Percentiles rank a stretch among this genome's conserved stretches.
Conservation (phyloP, 2,329 filamentous ascomycete genomes). For the Fusarium lyarnte region DNA sequence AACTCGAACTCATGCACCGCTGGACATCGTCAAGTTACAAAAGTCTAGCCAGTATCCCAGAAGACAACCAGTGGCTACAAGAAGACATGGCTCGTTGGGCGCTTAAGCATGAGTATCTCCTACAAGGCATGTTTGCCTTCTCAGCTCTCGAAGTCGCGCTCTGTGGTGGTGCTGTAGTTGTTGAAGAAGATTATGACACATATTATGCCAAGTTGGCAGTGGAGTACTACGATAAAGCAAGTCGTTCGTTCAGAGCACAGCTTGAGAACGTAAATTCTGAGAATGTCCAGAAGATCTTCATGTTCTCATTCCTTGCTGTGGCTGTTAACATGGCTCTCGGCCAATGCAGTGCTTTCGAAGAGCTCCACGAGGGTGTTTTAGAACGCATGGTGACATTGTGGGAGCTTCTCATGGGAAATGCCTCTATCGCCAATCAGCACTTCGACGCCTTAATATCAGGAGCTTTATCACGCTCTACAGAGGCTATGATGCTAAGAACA, state of each 20-base stretch:
- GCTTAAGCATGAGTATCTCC: constrained; percentile 52
- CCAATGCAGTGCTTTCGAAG: constrained; percentile 27
- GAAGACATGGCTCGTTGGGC: constrained; percentile 47
- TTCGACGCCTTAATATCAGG: constrained; percentile 32
- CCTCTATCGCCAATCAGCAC: constrained; percentile 27
- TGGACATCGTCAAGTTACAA: constrained; percentile 59
- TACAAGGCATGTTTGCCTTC: constrained; percentile 49
- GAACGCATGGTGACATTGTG: constrained; percentile 32
- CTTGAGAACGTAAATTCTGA: constrained; percentile 32
- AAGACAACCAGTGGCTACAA: constrained; percentile 50
- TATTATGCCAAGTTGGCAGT: constrained; percentile 37
- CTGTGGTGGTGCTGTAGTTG: constrained; percentile 24
- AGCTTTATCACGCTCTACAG: constrained; percentile 26
- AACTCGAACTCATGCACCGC: constrained; percentile 62
- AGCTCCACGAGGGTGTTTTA: constrained; percentile 23
- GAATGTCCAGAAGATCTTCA: constrained; percentile 37
- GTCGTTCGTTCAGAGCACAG: constrained; percentile 33
- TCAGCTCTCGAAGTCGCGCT: constrained; percentile 37
- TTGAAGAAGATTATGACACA: constrained; percentile 22
- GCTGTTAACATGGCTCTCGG: constrained; percentile 39
- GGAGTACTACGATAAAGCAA: constrained; percentile 41
- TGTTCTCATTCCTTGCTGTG: constrained; percentile 39
- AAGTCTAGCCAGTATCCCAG: constrained; percentile 50
- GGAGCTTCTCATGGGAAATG: constrained; percentile 34
- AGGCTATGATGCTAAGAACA: constrained; percentile 18